Conservation (phyloP, 2,329 filamentous ascomycete genomes). For the Monilinia aucupariae region DNA sequence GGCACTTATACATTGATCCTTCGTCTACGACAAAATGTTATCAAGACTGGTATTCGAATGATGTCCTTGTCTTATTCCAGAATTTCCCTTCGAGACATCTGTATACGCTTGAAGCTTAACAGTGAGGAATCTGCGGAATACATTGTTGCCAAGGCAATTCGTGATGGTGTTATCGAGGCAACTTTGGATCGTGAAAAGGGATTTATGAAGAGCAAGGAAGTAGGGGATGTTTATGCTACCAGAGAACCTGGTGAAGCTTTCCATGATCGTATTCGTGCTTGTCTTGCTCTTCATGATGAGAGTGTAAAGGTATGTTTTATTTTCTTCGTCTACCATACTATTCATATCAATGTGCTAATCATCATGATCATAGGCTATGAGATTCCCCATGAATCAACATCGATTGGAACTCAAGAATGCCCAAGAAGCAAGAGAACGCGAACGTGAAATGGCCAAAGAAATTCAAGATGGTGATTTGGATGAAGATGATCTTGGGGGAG, state of each 20-base stretch:
- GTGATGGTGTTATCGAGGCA: slow-evolving; percentile 95
- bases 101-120: slow-evolving; percentile 85
- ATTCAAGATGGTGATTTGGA: slow-evolving; percentile 97
- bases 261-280: slow-evolving; percentile 91
- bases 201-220: slow-evolving; percentile 97
- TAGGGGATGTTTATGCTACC: slow-evolving; percentile 93
- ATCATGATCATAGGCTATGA: slow-evolving; percentile 66
- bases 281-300: slow-evolving; percentile 88
- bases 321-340: neutral
- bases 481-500: slow-evolving; percentile 90
- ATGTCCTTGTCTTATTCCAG: slow-evolving; percentile 97
- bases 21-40: slow-evolving; percentile 93
- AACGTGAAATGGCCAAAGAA: slow-evolving; percentile 96
- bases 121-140: slow-evolving; percentile 98
- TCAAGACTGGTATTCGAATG: slow-evolving; percentile 99
- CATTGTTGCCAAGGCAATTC: slow-evolving; percentile 97
- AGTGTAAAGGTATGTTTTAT: slow-evolving; percentile 76
- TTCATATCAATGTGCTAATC: slow-evolving; percentile 12
- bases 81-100: slow-evolving; percentile 95
- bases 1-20: slow-evolving; percentile 94
- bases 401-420: slow-evolving; percentile 95
- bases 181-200: slow-evolving; percentile 89
- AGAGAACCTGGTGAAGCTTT: slow-evolving; percentile 94
- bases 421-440: slow-evolving; percentile 93
- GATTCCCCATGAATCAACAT: slow-evolving; percentile 99